Conservation (phyloP, 2,329 filamentous ascomycete species). For the Sclerotinia minor region DNA sequence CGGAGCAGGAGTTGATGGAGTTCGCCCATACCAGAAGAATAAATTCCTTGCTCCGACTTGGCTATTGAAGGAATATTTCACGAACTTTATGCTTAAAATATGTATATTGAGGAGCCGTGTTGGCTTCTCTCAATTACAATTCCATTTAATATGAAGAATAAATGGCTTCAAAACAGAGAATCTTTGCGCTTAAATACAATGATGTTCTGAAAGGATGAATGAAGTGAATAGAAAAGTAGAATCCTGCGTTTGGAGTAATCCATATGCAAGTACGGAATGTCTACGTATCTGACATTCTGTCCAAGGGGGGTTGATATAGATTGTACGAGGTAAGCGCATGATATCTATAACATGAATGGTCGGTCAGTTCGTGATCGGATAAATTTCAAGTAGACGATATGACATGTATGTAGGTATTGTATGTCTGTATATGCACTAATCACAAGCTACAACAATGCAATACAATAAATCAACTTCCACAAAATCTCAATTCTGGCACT, state of each 20-base stretch:
- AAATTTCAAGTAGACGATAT: not conserved
- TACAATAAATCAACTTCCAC: too few species aligned
- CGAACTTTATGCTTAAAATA: slow-evolving; percentile 21
- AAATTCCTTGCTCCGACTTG: slow-evolving; percentile 19
- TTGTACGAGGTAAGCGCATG: not conserved
- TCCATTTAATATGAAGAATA: slow-evolving; percentile 22
- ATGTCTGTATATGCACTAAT: too few species aligned
- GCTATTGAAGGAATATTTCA: slow-evolving; percentile 21
- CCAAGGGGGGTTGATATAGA: not conserved
- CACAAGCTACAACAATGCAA: too few species aligned
- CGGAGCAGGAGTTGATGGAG: slow-evolving; percentile 18
- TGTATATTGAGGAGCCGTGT: not conserved
- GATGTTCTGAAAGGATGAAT: not conserved
- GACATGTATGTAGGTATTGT: too few species aligned
- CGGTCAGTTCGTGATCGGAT: not conserved
- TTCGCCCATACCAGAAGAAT: slow-evolving; percentile 22
- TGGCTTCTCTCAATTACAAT: slow-evolving; percentile 18
- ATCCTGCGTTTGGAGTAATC: not conserved
- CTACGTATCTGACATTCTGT: not conserved
- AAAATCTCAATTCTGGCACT: too few species aligned
- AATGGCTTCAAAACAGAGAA: slow-evolving; percentile 5
- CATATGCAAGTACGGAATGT: not conserved
- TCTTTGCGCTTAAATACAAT: not conserved
- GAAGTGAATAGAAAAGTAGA: not conserved
- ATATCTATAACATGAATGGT: not conserved